Conservation (phyloP, 768 basidiomycete species). For the Termitomyces sp. region DNA sequence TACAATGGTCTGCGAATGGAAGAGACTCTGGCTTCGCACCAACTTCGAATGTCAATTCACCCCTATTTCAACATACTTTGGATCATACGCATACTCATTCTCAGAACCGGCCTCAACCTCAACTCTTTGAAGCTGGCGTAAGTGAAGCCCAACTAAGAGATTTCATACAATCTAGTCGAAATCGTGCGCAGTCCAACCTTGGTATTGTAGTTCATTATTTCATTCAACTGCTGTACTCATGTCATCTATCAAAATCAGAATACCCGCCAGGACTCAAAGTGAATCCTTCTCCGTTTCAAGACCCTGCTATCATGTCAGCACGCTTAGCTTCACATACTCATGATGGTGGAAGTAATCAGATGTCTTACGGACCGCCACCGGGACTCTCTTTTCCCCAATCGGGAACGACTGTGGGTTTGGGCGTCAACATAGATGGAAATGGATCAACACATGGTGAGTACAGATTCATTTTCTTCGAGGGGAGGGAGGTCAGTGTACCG, state of each 20-base stretch:
- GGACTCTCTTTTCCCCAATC: constrained; percentile 47
- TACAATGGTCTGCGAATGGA: constrained; percentile 36
- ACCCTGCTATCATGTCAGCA: constrained; percentile 80
- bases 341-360: constrained; percentile 24
- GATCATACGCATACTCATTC: constrained; percentile 32
- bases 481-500: constrained; percentile 88
- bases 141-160: constrained; percentile 77
- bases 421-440: constrained; percentile 26
- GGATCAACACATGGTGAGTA: constrained; percentile 64
- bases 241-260: background rate
- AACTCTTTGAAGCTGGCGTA: constrained; percentile 48
- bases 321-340: constrained; percentile 44
- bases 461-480: constrained; percentile 46
- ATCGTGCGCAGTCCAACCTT: constrained; percentile 34
- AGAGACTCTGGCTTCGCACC: constrained; percentile 39
- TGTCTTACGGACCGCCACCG: constrained; percentile 60
- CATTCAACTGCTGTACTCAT: background rate
- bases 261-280: constrained; percentile 15
- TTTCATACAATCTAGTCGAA: constrained; percentile 67
- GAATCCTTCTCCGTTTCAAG: constrained; percentile 48
- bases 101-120: constrained; percentile 49
- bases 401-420: constrained; percentile 18
- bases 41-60: constrained; percentile 30
- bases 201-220: constrained; percentile 15
- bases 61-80: constrained; percentile 42